Evolutionary conservation across 352 stramenopile species (phyloP).

Genomic region (Globisporangium viniferum): DNA sequence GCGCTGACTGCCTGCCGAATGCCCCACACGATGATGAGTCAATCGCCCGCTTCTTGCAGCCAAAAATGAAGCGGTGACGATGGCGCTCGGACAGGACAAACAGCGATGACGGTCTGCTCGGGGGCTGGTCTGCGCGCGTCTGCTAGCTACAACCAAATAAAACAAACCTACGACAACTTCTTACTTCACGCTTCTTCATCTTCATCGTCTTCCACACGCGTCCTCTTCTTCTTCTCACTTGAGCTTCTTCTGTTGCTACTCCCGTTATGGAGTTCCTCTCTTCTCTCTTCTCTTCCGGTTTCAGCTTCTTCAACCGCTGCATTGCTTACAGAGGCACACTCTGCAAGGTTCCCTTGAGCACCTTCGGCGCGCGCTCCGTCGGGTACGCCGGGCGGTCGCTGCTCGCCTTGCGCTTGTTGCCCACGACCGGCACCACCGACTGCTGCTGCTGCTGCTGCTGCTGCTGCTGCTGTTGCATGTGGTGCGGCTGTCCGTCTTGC

Average conservation of each 20-base stretch:
- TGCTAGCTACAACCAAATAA: conserved; percentile 1
- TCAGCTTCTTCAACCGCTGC: background rate
- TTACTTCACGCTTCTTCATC: background rate
- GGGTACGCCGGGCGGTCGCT: conserved; percentile 19
- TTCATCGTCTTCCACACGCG: background rate
- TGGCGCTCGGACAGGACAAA: no score
- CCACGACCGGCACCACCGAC: conserved; percentile 22
- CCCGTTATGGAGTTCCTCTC: background rate
- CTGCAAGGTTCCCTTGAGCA: conserved; percentile 19
- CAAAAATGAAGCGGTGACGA: no score
- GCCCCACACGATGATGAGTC: no score
- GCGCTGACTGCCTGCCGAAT: no score
- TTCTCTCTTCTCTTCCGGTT: no score
- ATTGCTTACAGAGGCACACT: conserved; percentile 8
- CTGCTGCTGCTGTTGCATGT: conserved; percentile 25
- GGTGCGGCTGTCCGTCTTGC: conserved; percentile 43
- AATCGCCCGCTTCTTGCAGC: no score
- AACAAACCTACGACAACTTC: conserved; percentile 11
- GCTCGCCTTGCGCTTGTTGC: conserved; percentile 47
- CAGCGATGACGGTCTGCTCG: no score
- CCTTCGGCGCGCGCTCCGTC: conserved; percentile 20
- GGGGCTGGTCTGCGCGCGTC: no score
- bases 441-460: conserved; percentile 37
- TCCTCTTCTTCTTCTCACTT: conserved; percentile 1
- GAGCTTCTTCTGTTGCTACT: conserved; percentile 9